Evolutionary conservation across 345 rosid species (phyloP), one percentile per base, ranked within the genome.

Genomic region (Citrus reticulata): DNA sequence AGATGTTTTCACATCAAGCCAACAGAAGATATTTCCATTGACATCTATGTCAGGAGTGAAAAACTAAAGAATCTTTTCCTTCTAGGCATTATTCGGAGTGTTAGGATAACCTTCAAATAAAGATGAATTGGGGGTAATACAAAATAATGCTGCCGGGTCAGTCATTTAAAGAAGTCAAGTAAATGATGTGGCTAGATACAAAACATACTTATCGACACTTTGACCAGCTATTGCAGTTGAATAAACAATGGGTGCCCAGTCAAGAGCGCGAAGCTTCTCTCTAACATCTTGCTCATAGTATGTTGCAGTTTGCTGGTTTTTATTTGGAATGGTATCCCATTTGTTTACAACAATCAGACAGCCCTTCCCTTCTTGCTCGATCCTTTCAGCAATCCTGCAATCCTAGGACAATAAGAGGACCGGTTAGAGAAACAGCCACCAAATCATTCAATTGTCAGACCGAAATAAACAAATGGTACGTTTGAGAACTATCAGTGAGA

Each of bases 301-400:
- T 57, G 88, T 81, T 61, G 97, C 90, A 57, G 90, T 90, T 82
- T 92, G 86, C 87, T 92, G 95, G 86, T 89, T 93, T 84, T 93
- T 95, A 85, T 93, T 92, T 16, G 97, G 97, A 83, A 95, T 90
- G 30, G 98, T 95, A 81, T 95, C 99, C 99, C 98, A 95, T 86
- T 93, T 95, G 89, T 95, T 95, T n/a, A 95, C 97, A 67, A 95
- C 99, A 49, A 95, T 89, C 54, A 92, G 85, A 84, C 99, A 95
- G 71, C 97, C 99, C 82, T 93, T 95, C 68, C 98, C 99, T 88
- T 92, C 99, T 84, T 86, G 85, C 81, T 92, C 98, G 60, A 95
- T 95, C 86, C 96, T 93, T 81, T 93, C 99, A 76, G 99, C 98
- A 82, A 93, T 93, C 86, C 81, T 90, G 87, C 61, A 85, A 85